phyloP scores from a whole-genome alignment of 371 early-diverging fungal genomes.

The Mortierella sp. region DNA sequence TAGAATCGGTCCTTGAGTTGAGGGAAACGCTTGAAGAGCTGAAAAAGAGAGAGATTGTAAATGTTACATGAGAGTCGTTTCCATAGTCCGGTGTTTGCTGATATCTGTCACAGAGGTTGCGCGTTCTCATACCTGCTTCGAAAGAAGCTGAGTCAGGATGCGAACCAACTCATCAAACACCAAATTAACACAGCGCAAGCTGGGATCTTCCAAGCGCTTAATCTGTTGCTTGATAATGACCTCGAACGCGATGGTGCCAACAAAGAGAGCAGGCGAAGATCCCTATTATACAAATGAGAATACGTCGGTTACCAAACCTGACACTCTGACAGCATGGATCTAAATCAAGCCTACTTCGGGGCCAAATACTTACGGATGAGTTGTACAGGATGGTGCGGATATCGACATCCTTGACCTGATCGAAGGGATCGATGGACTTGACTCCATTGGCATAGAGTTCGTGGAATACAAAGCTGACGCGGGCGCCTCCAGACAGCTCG shows the following conservation, averaged over 20 bases:
- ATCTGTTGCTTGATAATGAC: constrained; percentile 98
- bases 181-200: constrained; percentile 92
- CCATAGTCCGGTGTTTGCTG: no score
- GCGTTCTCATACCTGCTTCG: constrained; percentile 73
- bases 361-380: constrained; percentile 76
- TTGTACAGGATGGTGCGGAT: constrained; percentile 98
- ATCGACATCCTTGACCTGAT: constrained; percentile 96
- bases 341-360: no score
- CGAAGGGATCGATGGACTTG: constrained; percentile 94
- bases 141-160: constrained; percentile 89
- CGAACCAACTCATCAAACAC: constrained; percentile 97
- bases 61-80: not conserved
- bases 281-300: constrained; percentile 63
- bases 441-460: constrained; percentile 95
- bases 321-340: no score
- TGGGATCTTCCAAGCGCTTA: constrained; percentile 95
- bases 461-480: constrained; percentile 98
- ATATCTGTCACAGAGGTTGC: not conserved
- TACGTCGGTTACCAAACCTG: no score
- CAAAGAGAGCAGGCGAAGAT: constrained; percentile 95
- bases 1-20: constrained; percentile 91
- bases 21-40: constrained; percentile 95
- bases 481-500: constrained; percentile 98
- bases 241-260: constrained; percentile 98
- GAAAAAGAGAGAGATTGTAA: not conserved